These are phyloP conservation scores for Ascomycota sp. DNA, from an alignment of 2,329 filamentous ascomycete genomes.

Conservation along the genomic window DNA sequence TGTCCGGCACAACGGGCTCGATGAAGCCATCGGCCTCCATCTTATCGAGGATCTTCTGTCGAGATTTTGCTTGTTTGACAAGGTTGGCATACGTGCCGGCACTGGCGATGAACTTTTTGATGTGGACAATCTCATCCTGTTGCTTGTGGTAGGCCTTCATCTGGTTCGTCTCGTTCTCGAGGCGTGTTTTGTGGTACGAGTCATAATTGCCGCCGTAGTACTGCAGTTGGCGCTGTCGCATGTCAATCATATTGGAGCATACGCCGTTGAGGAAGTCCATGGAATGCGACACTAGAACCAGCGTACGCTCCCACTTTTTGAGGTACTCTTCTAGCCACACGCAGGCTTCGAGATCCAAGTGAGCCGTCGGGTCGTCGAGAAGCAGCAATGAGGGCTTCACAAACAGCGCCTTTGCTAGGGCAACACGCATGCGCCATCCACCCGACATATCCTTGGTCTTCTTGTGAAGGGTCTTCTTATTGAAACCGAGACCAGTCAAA, in stretches of 20 bases:
- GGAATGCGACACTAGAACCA: constrained; percentile 91
- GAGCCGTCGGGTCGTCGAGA: constrained; percentile 93
- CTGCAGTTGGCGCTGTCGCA: constrained; percentile 69
- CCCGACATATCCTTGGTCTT: constrained; percentile 99
- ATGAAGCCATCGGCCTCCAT: constrained; percentile 99
- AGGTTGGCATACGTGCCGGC: constrained; percentile 99
- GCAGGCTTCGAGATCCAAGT: constrained; percentile 97
- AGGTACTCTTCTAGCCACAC: constrained; percentile 99
- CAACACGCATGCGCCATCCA: constrained; percentile 99
- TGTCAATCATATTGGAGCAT: constrained; percentile 96
- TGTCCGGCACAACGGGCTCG: constrained; percentile 67
- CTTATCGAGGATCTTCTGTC: constrained; percentile 99
- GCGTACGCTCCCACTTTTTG: constrained; percentile 97
- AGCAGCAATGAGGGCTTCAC: constrained; percentile 91
- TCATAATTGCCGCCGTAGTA: constrained; percentile 99
- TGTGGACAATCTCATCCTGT: constrained; percentile 96
- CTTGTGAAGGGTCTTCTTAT: constrained; percentile 94
- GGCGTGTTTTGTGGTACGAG: constrained; percentile 83
- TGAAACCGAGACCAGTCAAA: constrained; percentile 95
- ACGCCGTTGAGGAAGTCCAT: constrained; percentile 99
- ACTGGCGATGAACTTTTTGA: constrained; percentile 99
- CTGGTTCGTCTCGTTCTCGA: constrained; percentile 93
- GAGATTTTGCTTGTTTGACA: constrained; percentile 94
- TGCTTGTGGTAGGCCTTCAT: constrained; percentile 98
- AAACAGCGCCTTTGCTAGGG: constrained; percentile 90